These are phyloP conservation scores for Podospora anserina DNA, from an alignment of 495 filamentous ascomycete species.

Conservation along the genomic window DNA sequence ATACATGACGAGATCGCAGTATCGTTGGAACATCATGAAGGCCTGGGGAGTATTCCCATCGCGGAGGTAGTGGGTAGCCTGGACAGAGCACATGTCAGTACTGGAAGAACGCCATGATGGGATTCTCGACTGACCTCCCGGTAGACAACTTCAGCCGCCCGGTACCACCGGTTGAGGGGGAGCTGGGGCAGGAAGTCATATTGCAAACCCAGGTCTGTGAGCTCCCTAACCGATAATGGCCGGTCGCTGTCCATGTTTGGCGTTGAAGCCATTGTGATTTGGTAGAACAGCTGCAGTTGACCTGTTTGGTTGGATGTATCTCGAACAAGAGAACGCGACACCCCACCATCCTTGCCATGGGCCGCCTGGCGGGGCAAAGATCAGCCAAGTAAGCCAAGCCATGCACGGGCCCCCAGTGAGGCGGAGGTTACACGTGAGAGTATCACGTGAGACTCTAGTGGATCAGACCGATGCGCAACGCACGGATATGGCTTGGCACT, in stretches of 20 bases:
- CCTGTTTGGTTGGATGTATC: not conserved
- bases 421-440: not conserved
- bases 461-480: not conserved
- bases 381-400: not conserved
- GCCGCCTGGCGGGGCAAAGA: not conserved
- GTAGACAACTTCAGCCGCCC: conserved; percentile 70
- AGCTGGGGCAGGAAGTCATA: conserved; percentile 77
- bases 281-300: conserved; percentile 4
- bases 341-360: not conserved
- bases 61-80: conserved; percentile 66
- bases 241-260: conserved; percentile 15
- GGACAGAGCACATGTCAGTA: conserved; percentile 4
- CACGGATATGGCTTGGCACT: not conserved
- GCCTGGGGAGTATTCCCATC: conserved; percentile 85
- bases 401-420: not conserved
- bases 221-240: conserved; percentile 70
- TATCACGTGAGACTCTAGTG: not conserved
- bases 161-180: conserved; percentile 74
- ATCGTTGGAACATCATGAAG: conserved; percentile 81
- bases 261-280: not conserved
- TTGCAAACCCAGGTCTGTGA: conserved; percentile 64
- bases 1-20: conserved; percentile 66
- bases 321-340: not conserved
- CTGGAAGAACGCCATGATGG: not conserved
- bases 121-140: conserved; percentile 61